Conservation (phyloP, 768 basidiomycete genomes). For the Pleurotus platypus region DNA sequence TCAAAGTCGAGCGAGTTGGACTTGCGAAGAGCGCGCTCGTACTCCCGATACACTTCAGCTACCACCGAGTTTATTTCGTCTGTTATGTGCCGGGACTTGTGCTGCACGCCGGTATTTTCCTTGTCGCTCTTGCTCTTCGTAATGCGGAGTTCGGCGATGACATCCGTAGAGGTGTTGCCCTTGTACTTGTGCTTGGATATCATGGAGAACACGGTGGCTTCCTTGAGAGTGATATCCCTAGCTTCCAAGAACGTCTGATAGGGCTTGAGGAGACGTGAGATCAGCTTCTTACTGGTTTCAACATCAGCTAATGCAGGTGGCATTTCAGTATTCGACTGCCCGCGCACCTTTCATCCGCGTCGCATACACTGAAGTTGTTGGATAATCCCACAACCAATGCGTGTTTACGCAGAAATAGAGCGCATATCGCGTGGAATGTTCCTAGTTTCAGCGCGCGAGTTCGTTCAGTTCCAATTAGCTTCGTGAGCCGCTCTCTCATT, state of each 20-base stretch:
- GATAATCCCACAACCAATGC: constrained; percentile 52
- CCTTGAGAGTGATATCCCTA: constrained; percentile 50
- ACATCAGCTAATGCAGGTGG: constrained; percentile 1
- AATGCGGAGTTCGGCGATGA: constrained; percentile 24
- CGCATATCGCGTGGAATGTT: constrained; percentile 79
- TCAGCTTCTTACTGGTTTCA: constrained; percentile 59
- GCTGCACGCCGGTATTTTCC: constrained; percentile 8
- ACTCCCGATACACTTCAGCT: constrained; percentile 58
- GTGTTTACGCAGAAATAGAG: constrained; percentile 66
- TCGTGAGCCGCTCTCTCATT: constrained; percentile 69
- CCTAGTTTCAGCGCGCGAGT: constrained; percentile 62
- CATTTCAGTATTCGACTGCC: background rate
- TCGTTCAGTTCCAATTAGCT: constrained; percentile 58
- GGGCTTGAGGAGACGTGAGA: constrained; percentile 55
- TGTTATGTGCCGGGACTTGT: constrained; percentile 9
- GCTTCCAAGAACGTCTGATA: constrained; percentile 43
- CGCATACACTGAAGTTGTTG: constrained; percentile 79
- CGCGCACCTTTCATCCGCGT: constrained; percentile 72
- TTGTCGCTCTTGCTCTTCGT: constrained; percentile 4
- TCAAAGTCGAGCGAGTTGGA: constrained; percentile 86
- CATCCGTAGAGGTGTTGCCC: constrained; percentile 51
- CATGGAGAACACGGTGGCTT: constrained; percentile 45
- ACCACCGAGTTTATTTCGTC: constrained; percentile 36
- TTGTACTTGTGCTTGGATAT: constrained; percentile 80
- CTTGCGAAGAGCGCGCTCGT: constrained; percentile 55